These are phyloP conservation scores for Pichia kluyveri DNA, from an alignment of 805 yeast species.

Conservation along the genomic window DNA sequence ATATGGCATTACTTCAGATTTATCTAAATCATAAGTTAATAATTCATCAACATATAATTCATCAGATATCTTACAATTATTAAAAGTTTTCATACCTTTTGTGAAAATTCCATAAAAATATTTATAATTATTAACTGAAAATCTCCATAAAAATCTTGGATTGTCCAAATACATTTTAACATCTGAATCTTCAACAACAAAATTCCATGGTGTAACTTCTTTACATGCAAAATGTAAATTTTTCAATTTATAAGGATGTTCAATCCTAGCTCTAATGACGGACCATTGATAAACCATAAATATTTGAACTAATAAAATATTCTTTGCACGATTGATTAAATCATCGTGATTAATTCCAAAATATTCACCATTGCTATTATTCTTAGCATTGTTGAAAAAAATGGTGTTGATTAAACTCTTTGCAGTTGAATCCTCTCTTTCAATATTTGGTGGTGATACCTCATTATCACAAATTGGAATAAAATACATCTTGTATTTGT, in stretches of 20 bases:
- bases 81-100: neutral
- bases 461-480: slow-evolving; percentile 1
- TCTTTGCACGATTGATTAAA: neutral
- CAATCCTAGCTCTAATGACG: neutral
- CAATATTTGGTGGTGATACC: too few species aligned
- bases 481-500: neutral
- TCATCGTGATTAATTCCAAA: neutral
- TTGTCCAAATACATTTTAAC: neutral
- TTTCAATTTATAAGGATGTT: neutral
- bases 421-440: neutral
- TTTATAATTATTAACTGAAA: slow-evolving; percentile 2
- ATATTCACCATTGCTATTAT: neutral
- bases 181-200: neutral
- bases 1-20: neutral
- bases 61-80: neutral
- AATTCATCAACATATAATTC: neutral
- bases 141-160: slow-evolving; percentile 3
- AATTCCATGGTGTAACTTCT: slow-evolving; percentile 2
- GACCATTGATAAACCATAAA: neutral
- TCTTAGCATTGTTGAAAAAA: neutral
- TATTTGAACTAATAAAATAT: neutral
- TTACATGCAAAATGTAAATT: neutral
- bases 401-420: neutral
- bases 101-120: neutral
- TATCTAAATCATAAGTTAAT: neutral